Base-by-base conservation (phyloP, 2,329 filamentous ascomycete genomes). In the Leptosphaerulina australis region DNA sequence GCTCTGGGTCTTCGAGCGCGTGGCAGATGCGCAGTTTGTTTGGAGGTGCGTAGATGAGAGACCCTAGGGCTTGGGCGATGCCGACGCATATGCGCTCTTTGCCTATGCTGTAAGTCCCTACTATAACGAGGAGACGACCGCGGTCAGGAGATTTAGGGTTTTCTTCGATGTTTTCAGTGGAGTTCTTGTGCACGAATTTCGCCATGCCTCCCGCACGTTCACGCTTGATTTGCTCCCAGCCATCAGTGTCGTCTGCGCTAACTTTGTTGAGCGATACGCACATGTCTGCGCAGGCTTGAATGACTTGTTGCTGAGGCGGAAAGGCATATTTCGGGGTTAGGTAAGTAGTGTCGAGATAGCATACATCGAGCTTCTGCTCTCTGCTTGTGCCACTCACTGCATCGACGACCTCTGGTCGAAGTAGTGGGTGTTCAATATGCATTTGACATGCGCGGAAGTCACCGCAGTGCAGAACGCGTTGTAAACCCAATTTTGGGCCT, bases 331-430 rank as follows among this genome's bases (percentile, higher is more conserved):
- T 91, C 0, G 94, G 94, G 57, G 94, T 96, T 9, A 99, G 81
- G 69, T 99, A 99, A 0, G 94, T 99, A 0, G 94, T 99, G 69
- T 99, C 94, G 7, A 99, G 84, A 69, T 99, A 99, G 76, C 94
- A 97, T 21, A 93, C 85, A 66, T 99, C 93, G 45, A 99, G 91
- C 64, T 87, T 90, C 68, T 97, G 94, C 65, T 94, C 88, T 50
- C 80, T 85, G 1, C 77, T 77, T 69, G 88, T 88, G 1, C 90
- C 89, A 0, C 85, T 86, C 7, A 88, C 76, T 2, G 81, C 77
- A 62, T 96, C 89, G 12, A 87, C 63, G 0, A 86, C 78, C 18
- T 95, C 85, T 0, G 94, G 91, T 57, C 85, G 85, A 3, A 99
- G 78, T 0, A 94, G 79, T 1, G 91, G 88, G 73, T 99, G 94